These are phyloP conservation scores for Trametes polyzona DNA, from an alignment of 1,284 basidiomycete species.

Conservation along the genomic window DNA sequence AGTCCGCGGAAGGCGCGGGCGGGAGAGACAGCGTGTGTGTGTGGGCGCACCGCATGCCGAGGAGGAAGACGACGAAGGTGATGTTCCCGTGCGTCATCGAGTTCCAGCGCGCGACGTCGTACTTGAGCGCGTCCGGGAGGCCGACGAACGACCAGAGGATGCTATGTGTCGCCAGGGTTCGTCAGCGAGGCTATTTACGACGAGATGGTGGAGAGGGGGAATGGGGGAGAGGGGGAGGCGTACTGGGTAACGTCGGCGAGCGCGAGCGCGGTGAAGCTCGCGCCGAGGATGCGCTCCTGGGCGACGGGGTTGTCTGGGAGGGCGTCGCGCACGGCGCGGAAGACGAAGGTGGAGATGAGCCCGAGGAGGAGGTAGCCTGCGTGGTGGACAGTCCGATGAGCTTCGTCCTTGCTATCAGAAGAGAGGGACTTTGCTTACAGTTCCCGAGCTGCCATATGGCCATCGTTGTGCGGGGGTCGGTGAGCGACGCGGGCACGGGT, in stretches of 20 bases:
- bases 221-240: conserved; percentile 28
- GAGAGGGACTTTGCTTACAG: conserved; percentile 43
- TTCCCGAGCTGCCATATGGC: conserved; percentile 75
- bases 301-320: conserved; percentile 60
- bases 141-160: conserved; percentile 58
- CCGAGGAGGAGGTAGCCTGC: conserved; percentile 72
- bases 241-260: conserved; percentile 78
- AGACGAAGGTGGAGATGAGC: conserved; percentile 69
- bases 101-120: conserved; percentile 61
- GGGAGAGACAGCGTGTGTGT: too few relatives aligned
- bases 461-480: conserved; percentile 64
- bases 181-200: not conserved
- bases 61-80: conserved; percentile 60
- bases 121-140: conserved; percentile 61
- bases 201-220: not conserved
- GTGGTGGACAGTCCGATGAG: not conserved
- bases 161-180: conserved; percentile 39
- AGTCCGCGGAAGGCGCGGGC: too few relatives aligned
- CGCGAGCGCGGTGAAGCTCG: conserved; percentile 65
- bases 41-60: conserved; percentile 53
- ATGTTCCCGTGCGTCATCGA: conserved; percentile 77
- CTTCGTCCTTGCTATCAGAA: not conserved
- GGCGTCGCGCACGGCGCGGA: conserved; percentile 69
- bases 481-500: conserved; percentile 35
- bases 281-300: conserved; percentile 73